A percentile compares a stretch with the other conserved stretches of the same genome.
phyloP scores from a whole-genome alignment of 257 asterid genomes.

The Solanum dulcamara region DNA sequence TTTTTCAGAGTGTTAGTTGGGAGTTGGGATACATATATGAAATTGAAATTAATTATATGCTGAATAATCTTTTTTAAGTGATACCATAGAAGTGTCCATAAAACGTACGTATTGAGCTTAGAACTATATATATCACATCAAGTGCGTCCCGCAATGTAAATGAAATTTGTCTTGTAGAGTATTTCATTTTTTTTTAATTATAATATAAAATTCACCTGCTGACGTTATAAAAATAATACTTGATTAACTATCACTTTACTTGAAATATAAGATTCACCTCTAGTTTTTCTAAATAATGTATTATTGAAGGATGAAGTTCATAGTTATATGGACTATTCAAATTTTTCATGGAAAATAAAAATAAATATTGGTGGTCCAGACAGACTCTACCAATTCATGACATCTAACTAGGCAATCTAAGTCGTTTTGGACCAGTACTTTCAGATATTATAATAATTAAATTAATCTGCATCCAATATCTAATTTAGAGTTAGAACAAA shows the following conservation, averaged over 20 bases:
- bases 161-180: too few relatives aligned
- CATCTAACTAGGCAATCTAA: background rate
- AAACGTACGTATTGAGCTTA: too few relatives aligned
- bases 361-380: background rate
- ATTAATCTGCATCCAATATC: background rate
- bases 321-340: background rate
- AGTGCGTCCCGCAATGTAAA: too few relatives aligned
- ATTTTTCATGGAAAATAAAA: background rate
- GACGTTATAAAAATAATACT: too few relatives aligned
- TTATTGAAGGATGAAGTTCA: background rate
- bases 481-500: background rate
- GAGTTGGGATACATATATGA: background rate
- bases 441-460: background rate
- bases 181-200: too few relatives aligned
- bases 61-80: too few relatives aligned
- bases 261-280: too few relatives aligned
- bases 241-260: too few relatives aligned
- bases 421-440: background rate
- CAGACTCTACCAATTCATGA: background rate
- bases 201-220: too few relatives aligned
- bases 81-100: too few relatives aligned
- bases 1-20: background rate
- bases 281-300: background rate
- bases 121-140: too few relatives aligned
- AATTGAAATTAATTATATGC: background rate